These are phyloP conservation scores for Cyphellophora europaea DNA, from an alignment of 2,329 filamentous ascomycete genomes.

Conservation along the genomic window DNA sequence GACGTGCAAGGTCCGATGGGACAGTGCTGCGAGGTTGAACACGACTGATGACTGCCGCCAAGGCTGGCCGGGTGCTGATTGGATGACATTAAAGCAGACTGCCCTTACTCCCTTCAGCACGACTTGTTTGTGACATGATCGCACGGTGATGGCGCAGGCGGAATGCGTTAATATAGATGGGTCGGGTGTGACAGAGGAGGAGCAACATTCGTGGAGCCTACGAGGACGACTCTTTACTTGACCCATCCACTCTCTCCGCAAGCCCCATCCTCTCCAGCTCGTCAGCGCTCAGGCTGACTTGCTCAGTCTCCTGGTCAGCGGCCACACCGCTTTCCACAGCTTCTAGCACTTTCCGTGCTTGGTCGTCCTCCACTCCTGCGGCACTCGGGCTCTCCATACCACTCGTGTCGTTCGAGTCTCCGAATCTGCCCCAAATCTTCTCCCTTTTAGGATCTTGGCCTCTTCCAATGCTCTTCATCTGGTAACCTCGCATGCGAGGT, in stretches of 20 bases:
- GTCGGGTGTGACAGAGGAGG: too few relatives aligned
- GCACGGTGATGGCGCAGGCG: too few relatives aligned
- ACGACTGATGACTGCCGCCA: too few relatives aligned
- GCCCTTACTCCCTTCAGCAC: too few relatives aligned
- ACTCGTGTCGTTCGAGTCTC: conserved; percentile 26
- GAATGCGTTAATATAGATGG: too few relatives aligned
- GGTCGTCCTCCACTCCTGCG: not conserved
- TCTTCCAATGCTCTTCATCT: conserved; percentile 62
- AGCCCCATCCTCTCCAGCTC: not conserved
- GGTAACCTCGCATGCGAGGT: conserved; percentile 70
- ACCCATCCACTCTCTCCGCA: not conserved
- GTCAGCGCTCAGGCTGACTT: not conserved
- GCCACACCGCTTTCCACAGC: not conserved
- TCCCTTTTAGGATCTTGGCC: conserved; percentile 50
- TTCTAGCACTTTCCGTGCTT: not conserved
- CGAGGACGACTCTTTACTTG: not conserved
- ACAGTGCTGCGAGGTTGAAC: too few relatives aligned
- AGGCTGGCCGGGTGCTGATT: too few relatives aligned
- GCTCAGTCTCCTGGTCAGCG: too few relatives aligned
- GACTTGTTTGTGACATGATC: too few relatives aligned
- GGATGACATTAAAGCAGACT: too few relatives aligned
- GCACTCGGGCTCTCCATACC: not conserved
- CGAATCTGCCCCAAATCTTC: conserved; percentile 54
- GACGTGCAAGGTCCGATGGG: too few relatives aligned
- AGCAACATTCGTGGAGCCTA: too few relatives aligned